phyloP scores from a whole-genome alignment of 768 basidiomycete genomes.

The Rhizopogon vesiculosus region DNA sequence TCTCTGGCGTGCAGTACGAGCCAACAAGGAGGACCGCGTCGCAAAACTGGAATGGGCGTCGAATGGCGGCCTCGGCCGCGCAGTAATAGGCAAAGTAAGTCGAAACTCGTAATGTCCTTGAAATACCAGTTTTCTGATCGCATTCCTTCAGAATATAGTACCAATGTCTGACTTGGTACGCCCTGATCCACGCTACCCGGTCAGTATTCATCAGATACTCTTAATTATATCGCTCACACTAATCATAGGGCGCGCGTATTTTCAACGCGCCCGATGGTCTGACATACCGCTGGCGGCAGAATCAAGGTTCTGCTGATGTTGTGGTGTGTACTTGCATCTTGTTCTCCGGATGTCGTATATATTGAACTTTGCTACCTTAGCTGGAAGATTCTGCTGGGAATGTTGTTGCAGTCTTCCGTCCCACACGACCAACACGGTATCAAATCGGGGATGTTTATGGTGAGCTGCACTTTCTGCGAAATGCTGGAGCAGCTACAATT shows the following conservation, averaged over 20 bases:
- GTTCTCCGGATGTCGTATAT: background rate
- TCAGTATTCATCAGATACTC: constrained; percentile 30
- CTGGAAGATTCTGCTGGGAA: constrained; percentile 66
- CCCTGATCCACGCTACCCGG: constrained; percentile 56
- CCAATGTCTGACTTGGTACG: constrained; percentile 84
- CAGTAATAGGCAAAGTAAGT: constrained; percentile 77
- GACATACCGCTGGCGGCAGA: constrained; percentile 78
- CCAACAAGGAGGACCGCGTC: constrained; percentile 83
- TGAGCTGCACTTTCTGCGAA: constrained; percentile 79
- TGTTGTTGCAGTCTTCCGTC: constrained; percentile 77
- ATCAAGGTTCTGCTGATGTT: constrained; percentile 50
- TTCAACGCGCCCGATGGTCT: constrained; percentile 84
- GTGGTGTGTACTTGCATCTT: constrained; percentile 39
- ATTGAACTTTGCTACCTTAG: constrained; percentile 32
- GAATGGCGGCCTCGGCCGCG: constrained; percentile 79
- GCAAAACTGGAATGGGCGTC: constrained; percentile 86
- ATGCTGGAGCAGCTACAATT: constrained; percentile 77
- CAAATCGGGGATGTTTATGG: constrained; percentile 85
- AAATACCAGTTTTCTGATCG: constrained; percentile 16
- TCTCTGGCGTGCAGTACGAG: constrained; percentile 74
- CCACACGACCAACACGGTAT: constrained; percentile 73
- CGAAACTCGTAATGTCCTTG: constrained; percentile 11
- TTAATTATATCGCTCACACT: constrained; percentile 9
- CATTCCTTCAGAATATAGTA: constrained; percentile 53
- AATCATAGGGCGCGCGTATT: constrained; percentile 51